Evolutionary conservation across 306 rosid species (phyloP).

Genomic region (Lotus japonicus): DNA sequence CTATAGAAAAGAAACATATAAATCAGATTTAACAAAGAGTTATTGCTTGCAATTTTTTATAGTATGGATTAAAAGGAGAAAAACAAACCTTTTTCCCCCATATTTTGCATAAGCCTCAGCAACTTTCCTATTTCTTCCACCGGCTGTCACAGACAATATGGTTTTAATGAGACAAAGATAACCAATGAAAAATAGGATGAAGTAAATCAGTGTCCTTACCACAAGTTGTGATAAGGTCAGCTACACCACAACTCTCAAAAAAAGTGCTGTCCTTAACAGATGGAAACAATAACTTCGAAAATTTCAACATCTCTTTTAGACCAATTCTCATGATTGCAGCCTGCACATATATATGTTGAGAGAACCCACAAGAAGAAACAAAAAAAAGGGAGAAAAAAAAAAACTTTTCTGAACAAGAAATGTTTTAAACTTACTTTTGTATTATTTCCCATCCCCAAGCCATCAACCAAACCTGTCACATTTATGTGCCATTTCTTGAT

Average conservation of each 20-base stretch:
- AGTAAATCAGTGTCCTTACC: slow-evolving; percentile 43
- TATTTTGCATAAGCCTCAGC: slow-evolving; percentile 79
- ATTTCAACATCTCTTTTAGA: slow-evolving; percentile 72
- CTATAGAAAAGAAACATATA: slow-evolving; percentile 30
- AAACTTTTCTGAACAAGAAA: neutral
- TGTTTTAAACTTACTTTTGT: slow-evolving; percentile 57
- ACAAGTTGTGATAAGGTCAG: slow-evolving; percentile 93
- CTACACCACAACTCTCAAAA: slow-evolving; percentile 94
- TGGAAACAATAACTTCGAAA: slow-evolving; percentile 72
- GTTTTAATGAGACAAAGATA: slow-evolving; percentile 5
- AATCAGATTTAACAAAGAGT: neutral
- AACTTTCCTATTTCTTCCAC: slow-evolving; percentile 95
- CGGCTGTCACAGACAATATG: slow-evolving; percentile 53
- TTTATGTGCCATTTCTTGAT: slow-evolving; percentile 16
- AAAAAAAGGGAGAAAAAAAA: neutral
- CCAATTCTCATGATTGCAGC: slow-evolving; percentile 97
- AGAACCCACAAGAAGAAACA: slow-evolving; percentile 3
- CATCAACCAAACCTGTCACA: slow-evolving; percentile 83
- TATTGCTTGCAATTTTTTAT: neutral
- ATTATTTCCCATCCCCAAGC: slow-evolving; percentile 95
- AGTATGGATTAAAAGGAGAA: neutral
- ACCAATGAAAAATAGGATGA: neutral
- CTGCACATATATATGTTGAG: slow-evolving; percentile 27
- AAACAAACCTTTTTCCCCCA: slow-evolving; percentile 66
- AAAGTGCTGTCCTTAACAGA: slow-evolving; percentile 82